Conservation (phyloP, 257 asterid species). For the Solanum verrucosum region DNA sequence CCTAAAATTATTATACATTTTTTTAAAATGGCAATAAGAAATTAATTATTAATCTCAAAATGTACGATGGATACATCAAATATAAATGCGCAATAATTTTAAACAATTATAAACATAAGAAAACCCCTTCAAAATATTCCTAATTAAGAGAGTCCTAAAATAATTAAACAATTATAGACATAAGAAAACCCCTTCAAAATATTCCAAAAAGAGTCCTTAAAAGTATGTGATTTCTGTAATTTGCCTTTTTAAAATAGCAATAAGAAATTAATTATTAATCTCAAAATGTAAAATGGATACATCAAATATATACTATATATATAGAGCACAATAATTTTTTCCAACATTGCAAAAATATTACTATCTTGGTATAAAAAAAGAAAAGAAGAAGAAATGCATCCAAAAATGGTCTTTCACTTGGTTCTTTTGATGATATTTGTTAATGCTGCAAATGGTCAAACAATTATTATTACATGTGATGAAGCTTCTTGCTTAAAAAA, state of each 20-base stretch:
- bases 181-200: no score
- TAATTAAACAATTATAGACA: no score
- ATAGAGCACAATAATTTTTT: neutral
- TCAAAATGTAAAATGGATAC: neutral
- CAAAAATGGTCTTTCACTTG: neutral
- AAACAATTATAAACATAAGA: no score
- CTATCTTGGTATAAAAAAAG: neutral
- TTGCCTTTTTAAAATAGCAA: neutral
- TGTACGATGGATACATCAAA: neutral
- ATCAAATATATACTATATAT: neutral
- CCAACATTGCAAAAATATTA: neutral
- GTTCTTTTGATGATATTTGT: neutral
- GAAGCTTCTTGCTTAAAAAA: neutral
- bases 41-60: neutral
- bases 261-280: neutral
- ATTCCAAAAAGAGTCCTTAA: no score
- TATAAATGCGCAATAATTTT: neutral
- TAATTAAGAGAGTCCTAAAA: no score
- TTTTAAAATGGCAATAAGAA: neutral
- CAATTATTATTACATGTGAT: neutral
- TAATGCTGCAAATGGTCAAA: neutral
- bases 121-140: no score
- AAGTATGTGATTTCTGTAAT: no score
- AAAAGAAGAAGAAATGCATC: neutral
- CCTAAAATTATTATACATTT: no score